phyloP scores from a whole-genome alignment of 345 rosid species.

The Turritis glabra region DNA sequence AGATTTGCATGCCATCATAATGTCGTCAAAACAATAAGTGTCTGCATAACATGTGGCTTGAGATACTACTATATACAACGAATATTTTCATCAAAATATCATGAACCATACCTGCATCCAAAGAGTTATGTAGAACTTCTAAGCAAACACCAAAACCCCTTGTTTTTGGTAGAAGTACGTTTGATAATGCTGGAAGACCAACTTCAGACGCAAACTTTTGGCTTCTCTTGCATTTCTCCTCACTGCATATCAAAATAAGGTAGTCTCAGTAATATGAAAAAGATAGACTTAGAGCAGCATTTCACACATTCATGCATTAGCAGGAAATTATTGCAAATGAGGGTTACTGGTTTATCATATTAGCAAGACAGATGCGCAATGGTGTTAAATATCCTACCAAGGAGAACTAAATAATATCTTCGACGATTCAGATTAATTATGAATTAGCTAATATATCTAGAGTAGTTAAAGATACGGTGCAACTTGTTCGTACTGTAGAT shows the following conservation, averaged over 20 bases:
- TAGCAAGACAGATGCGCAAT: not conserved
- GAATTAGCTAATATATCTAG: not conserved
- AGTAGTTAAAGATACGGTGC: not conserved
- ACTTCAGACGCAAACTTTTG: slow-evolving; percentile 64
- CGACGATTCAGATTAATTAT: not conserved
- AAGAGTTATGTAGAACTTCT: slow-evolving; percentile 56
- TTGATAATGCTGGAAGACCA: slow-evolving; percentile 70
- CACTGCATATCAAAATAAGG: slow-evolving; percentile 48
- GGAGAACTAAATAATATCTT: not conserved
- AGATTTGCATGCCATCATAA: not conserved
- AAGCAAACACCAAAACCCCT: slow-evolving; percentile 70
- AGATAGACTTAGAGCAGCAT: not conserved
- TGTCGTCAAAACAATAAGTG: not conserved
- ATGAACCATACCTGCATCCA: slow-evolving; percentile 65
- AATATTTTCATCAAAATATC: not conserved
- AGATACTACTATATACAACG: not conserved
- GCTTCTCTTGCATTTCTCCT: slow-evolving; percentile 66
- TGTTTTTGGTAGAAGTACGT: slow-evolving; percentile 77
- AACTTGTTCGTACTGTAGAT: not conserved
- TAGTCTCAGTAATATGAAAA: slow-evolving; percentile 16
- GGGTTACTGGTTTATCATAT: not conserved
- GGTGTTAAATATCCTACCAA: slow-evolving; percentile 5
- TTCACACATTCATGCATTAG: slow-evolving; percentile 12
- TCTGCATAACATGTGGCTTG: not conserved
- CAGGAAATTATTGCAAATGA: not conserved